Conservation (phyloP, 305 asterid species). For the Coffea humblotiana region DNA sequence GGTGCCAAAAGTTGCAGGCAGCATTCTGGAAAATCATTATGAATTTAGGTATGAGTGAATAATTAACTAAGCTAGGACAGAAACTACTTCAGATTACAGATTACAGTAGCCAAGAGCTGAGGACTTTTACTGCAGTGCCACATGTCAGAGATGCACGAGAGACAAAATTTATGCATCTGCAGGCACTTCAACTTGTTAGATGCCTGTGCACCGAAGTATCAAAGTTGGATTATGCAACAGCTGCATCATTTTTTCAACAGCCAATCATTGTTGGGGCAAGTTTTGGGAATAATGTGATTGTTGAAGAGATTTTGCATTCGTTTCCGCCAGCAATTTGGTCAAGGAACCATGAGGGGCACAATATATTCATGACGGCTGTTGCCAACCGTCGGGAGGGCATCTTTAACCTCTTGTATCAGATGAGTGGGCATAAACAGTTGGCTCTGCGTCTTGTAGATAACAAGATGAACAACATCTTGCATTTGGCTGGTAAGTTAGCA, state of each 20-base stretch:
- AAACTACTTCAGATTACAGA: constrained; percentile 8
- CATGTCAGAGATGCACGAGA: constrained; percentile 22
- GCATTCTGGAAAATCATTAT: constrained; percentile 25
- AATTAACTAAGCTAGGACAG: not conserved
- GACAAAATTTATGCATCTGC: constrained; percentile 34
- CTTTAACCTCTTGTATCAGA: constrained; percentile 36
- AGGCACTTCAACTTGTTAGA: constrained; percentile 33
- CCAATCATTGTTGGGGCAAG: constrained; percentile 31
- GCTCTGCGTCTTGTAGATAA: constrained; percentile 19
- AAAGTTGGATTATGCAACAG: constrained; percentile 27
- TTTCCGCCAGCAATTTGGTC: constrained; percentile 36
- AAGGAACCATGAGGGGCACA: constrained; percentile 15
- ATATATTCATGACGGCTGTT: constrained; percentile 34
- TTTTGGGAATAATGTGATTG: constrained; percentile 36
- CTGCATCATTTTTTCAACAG: constrained; percentile 22
- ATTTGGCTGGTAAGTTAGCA: constrained; percentile 37
- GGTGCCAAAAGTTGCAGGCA: constrained; percentile 20
- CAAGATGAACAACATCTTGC: constrained; percentile 31
- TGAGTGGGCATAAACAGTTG: constrained; percentile 29
- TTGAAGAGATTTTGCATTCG: constrained; percentile 37
- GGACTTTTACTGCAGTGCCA: constrained; percentile 21
- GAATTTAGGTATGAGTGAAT: constrained; percentile 19
- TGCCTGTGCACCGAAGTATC: constrained; percentile 28
- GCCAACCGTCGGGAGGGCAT: constrained; percentile 34
- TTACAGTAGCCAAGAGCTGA: not conserved